These are phyloP conservation scores for Penicillium sp. DNA, from an alignment of 2,329 filamentous ascomycete genomes.

Conservation along the genomic window DNA sequence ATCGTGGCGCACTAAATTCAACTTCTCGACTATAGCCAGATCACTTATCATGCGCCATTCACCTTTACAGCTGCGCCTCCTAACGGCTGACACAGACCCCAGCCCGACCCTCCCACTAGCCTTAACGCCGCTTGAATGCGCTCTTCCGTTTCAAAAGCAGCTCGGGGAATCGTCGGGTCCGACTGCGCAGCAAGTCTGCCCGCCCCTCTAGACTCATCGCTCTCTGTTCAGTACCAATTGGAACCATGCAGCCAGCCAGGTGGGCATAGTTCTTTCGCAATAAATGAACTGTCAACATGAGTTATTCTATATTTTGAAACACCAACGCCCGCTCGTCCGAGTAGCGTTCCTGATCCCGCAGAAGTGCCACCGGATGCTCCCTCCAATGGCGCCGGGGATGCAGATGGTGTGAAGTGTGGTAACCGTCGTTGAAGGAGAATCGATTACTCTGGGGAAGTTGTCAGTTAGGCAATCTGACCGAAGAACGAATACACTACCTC, in stretches of 20 bases:
- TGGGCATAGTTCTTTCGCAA: background rate
- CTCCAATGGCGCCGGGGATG: background rate
- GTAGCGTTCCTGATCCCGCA: background rate
- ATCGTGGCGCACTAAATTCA: background rate
- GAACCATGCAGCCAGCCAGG: background rate
- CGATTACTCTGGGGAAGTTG: background rate
- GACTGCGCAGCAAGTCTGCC: background rate
- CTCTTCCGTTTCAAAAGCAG: background rate
- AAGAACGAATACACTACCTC: background rate
- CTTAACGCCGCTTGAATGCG: background rate
- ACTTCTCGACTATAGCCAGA: background rate
- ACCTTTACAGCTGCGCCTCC: background rate
- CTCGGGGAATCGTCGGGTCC: background rate
- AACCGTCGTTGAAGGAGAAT: background rate
- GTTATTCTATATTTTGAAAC: background rate
- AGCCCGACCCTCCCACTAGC: background rate
- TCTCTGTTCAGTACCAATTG: background rate
- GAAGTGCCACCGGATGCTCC: background rate
- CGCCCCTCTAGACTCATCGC: background rate
- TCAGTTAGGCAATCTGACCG: background rate
- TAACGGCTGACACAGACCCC: background rate
- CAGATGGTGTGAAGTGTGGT: background rate
- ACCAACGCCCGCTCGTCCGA: background rate
- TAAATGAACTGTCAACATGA: background rate
- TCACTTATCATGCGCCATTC: background rate